These are phyloP conservation scores for Leptodermis oblonga DNA, from an alignment of 257 asterid species.

Conservation along the genomic window DNA sequence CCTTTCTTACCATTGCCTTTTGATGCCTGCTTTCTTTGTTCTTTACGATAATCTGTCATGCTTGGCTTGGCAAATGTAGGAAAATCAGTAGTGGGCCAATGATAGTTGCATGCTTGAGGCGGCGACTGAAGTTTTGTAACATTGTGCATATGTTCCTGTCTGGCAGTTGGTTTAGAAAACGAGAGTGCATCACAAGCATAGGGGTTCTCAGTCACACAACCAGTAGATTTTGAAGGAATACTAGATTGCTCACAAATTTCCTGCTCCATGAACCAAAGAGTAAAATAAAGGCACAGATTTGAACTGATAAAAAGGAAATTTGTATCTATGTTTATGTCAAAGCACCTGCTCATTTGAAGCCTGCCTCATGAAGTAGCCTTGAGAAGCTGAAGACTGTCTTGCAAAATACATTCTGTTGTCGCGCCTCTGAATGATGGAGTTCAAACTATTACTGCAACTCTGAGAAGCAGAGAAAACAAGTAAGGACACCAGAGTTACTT, in stretches of 20 bases:
- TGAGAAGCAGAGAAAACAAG: constrained; percentile 19
- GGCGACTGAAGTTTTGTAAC: constrained; percentile 22
- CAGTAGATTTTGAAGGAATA: constrained; percentile 31
- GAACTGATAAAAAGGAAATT: neutral
- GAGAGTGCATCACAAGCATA: constrained; percentile 40
- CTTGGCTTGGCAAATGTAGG: constrained; percentile 58
- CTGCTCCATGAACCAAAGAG: constrained; percentile 27
- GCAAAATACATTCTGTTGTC: constrained; percentile 67
- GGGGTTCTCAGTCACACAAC: constrained; percentile 18
- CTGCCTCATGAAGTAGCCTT: constrained; percentile 67
- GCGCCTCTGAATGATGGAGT: constrained; percentile 44
- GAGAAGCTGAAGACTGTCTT: constrained; percentile 62
- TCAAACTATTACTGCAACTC: constrained; percentile 63
- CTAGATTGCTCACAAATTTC: constrained; percentile 32
- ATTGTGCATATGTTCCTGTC: constrained; percentile 21
- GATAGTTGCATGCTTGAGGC: constrained; percentile 28
- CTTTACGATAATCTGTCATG: constrained; percentile 14
- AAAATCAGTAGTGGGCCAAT: constrained; percentile 31
- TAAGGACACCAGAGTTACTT: constrained; percentile 15
- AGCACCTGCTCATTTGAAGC: constrained; percentile 47
- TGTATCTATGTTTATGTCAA: neutral
- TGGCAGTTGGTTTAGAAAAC: constrained; percentile 49
- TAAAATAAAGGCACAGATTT: neutral
- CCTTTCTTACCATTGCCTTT: constrained; percentile 40
- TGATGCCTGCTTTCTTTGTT: constrained; percentile 24